A percentile compares a stretch with the other conserved stretches of the same genome.
phyloP scores from a whole-genome alignment of 345 rosid species.

The Erodium maritimum region DNA sequence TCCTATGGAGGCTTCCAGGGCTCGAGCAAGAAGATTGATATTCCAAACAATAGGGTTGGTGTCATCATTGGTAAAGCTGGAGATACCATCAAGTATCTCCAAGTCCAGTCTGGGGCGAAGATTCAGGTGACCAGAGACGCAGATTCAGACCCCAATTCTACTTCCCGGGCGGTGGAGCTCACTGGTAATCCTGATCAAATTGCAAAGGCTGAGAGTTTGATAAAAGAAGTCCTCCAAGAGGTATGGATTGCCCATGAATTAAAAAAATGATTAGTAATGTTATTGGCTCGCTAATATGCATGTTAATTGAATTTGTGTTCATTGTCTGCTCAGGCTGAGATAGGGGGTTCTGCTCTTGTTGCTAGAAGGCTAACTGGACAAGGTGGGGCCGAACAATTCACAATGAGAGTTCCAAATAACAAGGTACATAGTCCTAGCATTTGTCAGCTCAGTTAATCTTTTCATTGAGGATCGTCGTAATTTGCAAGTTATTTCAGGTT shows the following conservation, averaged over 20 bases:
- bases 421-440: slow-evolving; percentile 41
- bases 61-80: slow-evolving; percentile 97
- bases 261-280: too few relatives aligned
- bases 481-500: slow-evolving; percentile 48
- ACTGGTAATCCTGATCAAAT: slow-evolving; percentile 79
- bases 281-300: neutral
- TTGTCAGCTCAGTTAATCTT: slow-evolving; percentile 1
- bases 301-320: neutral
- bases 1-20: slow-evolving; percentile 62
- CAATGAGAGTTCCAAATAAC: slow-evolving; percentile 71
- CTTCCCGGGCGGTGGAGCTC: slow-evolving; percentile 65
- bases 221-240: slow-evolving; percentile 85
- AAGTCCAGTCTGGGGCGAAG: slow-evolving; percentile 90
- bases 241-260: slow-evolving; percentile 12
- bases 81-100: slow-evolving; percentile 92
- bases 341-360: slow-evolving; percentile 74
- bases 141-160: slow-evolving; percentile 76
- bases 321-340: slow-evolving; percentile 59
- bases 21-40: slow-evolving; percentile 73
- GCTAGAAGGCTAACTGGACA: slow-evolving; percentile 70
- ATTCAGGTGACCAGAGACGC: slow-evolving; percentile 93
- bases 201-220: slow-evolving; percentile 79
- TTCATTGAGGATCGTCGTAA: slow-evolving; percentile 13
- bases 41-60: slow-evolving; percentile 91
- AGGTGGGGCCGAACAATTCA: slow-evolving; percentile 63